Percentiles rank a stretch among this genome's conserved stretches.
These are phyloP conservation scores for Fusarium paranaense DNA, from an alignment of 2,329 filamentous ascomycete species.

Conservation along the genomic window DNA sequence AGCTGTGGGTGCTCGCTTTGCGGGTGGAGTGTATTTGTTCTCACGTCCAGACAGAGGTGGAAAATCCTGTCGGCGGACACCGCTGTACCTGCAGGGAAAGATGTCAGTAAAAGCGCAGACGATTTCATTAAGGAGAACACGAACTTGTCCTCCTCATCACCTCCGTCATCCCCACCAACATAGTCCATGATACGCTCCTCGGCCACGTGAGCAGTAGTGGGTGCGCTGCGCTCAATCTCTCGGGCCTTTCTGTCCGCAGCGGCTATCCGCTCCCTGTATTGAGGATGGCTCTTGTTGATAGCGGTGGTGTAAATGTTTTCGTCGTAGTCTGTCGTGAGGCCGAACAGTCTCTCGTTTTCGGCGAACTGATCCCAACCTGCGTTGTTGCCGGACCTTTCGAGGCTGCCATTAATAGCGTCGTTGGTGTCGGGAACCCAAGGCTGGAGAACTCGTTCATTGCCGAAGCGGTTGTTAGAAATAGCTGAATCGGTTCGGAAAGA, in stretches of 20 bases:
- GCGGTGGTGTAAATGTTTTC: conserved; percentile 94
- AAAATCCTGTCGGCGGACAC: conserved; percentile 83
- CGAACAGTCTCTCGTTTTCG: conserved; percentile 87
- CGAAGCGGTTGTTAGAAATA: conserved; percentile 80
- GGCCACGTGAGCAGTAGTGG: conserved; percentile 84
- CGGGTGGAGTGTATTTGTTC: conserved; percentile 91
- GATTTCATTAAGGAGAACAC: conserved; percentile 37
- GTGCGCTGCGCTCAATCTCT: conserved; percentile 84
- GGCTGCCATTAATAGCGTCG: conserved; percentile 74
- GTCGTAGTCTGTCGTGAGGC: conserved; percentile 89
- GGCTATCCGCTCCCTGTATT: conserved; percentile 82
- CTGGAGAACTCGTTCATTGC: conserved; percentile 81
- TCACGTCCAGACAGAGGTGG: conserved; percentile 70
- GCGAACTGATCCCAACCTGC: conserved; percentile 93
- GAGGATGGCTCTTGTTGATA: conserved; percentile 86
- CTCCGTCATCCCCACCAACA: conserved; percentile 70
- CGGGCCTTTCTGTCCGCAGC: conserved; percentile 85
- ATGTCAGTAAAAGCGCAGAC: conserved; percentile 30
- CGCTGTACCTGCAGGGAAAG: conserved; percentile 77
- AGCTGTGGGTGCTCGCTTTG: conserved; percentile 81
- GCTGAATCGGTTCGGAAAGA: conserved; percentile 89
- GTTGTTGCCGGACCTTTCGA: conserved; percentile 69
- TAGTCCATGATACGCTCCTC: conserved; percentile 86
- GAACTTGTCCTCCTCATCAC: conserved; percentile 91
- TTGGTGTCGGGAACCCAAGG: conserved; percentile 79